A percentile compares a stretch with the other conserved stretches of the same genome.
These are phyloP conservation scores for Yamadazyma scolyti DNA, from an alignment of 805 yeast species.

Conservation along the genomic window DNA sequence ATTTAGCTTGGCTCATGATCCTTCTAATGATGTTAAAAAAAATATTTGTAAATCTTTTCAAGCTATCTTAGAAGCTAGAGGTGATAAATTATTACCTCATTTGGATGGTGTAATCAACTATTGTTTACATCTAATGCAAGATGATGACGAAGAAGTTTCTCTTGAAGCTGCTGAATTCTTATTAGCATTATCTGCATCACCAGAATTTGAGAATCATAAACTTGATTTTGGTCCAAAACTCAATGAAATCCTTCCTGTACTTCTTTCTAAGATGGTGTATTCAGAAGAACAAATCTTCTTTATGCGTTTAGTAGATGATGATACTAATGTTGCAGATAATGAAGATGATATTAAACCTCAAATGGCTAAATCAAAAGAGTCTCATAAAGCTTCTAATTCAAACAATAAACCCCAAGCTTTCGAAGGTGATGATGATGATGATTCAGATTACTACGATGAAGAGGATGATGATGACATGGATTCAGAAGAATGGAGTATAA, in stretches of 20 bases:
- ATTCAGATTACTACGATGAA: constrained; percentile 33
- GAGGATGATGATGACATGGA: constrained; percentile 64
- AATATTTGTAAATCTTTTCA: constrained; percentile 78
- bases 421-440: constrained; percentile 21
- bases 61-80: constrained; percentile 66
- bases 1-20: constrained; percentile 66
- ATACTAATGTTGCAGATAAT: constrained; percentile 72
- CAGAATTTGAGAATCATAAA: constrained; percentile 37
- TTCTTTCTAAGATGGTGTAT: constrained; percentile 81
- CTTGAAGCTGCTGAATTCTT: constrained; percentile 92
- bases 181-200: constrained; percentile 67
- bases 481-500: constrained; percentile 79
- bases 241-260: constrained; percentile 64
- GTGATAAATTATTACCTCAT: constrained; percentile 78
- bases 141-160: constrained; percentile 67
- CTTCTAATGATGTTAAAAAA: constrained; percentile 56
- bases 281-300: constrained; percentile 73
- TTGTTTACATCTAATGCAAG: constrained; percentile 73
- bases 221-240: constrained; percentile 54
- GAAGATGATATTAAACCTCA: constrained; percentile 87
- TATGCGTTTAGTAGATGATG: constrained; percentile 69
- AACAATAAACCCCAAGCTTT: constrained; percentile 8
- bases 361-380: constrained; percentile 59
- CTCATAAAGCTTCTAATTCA: constrained; percentile 22
- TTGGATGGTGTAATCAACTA: constrained; percentile 82